Evolutionary conservation across 2,329 filamentous ascomycete species (phyloP), one percentile per base, ranked within the genome.

Genomic region (Hymenoscyphus infarciens): DNA sequence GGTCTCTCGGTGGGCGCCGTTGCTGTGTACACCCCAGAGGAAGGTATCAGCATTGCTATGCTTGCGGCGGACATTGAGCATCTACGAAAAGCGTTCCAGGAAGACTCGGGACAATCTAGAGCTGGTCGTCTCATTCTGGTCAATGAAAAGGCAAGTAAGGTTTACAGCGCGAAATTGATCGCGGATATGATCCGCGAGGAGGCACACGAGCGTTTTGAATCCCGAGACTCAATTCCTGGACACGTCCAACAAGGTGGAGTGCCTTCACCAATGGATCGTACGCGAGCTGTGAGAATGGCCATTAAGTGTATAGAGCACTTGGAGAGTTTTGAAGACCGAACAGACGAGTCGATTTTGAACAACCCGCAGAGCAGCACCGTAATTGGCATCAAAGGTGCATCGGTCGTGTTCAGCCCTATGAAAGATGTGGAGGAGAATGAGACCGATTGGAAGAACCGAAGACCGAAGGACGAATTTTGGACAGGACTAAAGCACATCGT

Each of bases 141-240:
- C 75, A 98, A 98, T 77, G 95, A 99, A 77, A 93, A 92, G 77
- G 90, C 95, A 6, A 96, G 91, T 72, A 87, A 84, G 71, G 93
- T 93, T 16, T 98, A 97, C 81, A 91, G 84, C 57, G 96, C 95
- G 19, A 92, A 96, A 76, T 85, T 97, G 63, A 94, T 99, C 72
- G 93, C 94, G 38, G 89, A 94, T 74, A 97, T 98, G 78, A 97
- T 99, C 78, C 90, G 90, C 63, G 92, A 96, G 69, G 95, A 98
- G 76, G 91, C 92, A 8, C 88, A 91, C 70, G 92, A 92, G 67
- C 87, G 92, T 16, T 99, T 99, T 74, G 95, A 99, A 77, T 90
- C 91, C 55, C 88, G 94, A 64, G 90, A 95, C 74, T 93, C 91
- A 69, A 94, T 96, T 58, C 93, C 93, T 0, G 93, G 93, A 15